These are phyloP conservation scores for Russula ochroleuca DNA, from an alignment of 768 basidiomycete species.

Conservation along the genomic window DNA sequence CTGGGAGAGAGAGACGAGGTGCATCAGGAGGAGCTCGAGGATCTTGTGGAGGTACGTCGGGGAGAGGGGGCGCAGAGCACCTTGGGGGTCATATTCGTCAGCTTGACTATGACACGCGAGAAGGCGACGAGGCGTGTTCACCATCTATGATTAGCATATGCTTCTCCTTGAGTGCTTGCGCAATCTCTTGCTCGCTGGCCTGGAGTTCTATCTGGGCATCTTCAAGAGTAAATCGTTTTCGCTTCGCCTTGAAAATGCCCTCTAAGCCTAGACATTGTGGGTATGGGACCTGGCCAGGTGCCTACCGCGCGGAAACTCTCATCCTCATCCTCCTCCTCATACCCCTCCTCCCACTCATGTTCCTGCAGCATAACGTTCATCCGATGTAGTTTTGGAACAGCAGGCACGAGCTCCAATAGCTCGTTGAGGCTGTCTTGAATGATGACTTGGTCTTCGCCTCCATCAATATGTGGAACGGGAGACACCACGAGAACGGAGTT, in stretches of 20 bases:
- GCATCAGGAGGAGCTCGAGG: conserved; percentile 70
- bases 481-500: conserved; percentile 80
- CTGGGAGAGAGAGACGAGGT: conserved; percentile 61
- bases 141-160: conserved; percentile 73
- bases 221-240: conserved; percentile 48
- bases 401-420: conserved; percentile 73
- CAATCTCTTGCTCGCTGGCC: conserved; percentile 76
- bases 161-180: conserved; percentile 55
- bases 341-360: conserved; percentile 63
- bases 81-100: conserved; percentile 37
- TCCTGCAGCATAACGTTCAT: conserved; percentile 58
- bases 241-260: conserved; percentile 32
- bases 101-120: not conserved
- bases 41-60: conserved; percentile 61
- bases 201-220: conserved; percentile 65
- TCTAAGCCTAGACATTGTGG: not conserved
- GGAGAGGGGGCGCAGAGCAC: conserved; percentile 69
- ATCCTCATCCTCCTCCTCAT: conserved; percentile 50
- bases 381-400: conserved; percentile 73
- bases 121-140: conserved; percentile 32
- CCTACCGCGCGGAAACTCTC: conserved; percentile 34
- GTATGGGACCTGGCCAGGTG: not conserved
- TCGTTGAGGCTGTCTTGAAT: conserved; percentile 81
- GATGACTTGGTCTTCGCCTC: conserved; percentile 46
- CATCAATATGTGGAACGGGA: conserved; percentile 36